Percentiles rank a stretch among this genome's conserved stretches.
Evolutionary conservation across 2,329 filamentous ascomycete species (phyloP).

Genomic region (Corinectria fuckeliana): DNA sequence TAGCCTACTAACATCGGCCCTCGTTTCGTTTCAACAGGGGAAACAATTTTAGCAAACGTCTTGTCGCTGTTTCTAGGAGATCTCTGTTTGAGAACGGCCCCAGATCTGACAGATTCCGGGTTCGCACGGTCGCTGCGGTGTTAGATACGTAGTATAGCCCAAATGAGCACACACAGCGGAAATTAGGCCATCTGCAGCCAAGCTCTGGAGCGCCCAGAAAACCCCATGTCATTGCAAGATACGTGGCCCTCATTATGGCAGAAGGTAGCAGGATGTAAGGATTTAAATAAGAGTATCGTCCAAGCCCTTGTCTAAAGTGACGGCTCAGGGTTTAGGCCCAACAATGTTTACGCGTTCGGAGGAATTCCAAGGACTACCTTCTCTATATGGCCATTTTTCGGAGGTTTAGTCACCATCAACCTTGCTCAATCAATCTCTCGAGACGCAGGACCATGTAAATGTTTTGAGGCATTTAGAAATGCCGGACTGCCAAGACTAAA

Average conservation of each 20-base stretch:
- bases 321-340: background rate
- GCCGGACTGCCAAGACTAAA: background rate
- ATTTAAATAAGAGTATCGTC: background rate
- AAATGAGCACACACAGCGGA: constrained; percentile 5
- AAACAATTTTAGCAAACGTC: background rate
- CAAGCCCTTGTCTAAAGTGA: background rate
- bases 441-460: background rate
- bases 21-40: background rate
- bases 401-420: background rate
- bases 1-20: background rate
- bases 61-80: background rate
- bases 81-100: background rate
- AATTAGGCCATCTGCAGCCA: background rate
- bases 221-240: background rate
- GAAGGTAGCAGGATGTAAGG: background rate
- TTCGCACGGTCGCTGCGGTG: background rate
- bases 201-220: background rate
- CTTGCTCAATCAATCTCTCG: background rate
- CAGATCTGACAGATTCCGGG: background rate
- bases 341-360: background rate
- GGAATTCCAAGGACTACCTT: background rate
- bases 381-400: background rate
- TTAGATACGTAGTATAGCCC: no score
- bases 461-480: background rate
- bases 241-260: background rate